Base-by-base conservation (phyloP, 2,329 filamentous ascomycete genomes). In the Colletotrichum tropicale region DNA sequence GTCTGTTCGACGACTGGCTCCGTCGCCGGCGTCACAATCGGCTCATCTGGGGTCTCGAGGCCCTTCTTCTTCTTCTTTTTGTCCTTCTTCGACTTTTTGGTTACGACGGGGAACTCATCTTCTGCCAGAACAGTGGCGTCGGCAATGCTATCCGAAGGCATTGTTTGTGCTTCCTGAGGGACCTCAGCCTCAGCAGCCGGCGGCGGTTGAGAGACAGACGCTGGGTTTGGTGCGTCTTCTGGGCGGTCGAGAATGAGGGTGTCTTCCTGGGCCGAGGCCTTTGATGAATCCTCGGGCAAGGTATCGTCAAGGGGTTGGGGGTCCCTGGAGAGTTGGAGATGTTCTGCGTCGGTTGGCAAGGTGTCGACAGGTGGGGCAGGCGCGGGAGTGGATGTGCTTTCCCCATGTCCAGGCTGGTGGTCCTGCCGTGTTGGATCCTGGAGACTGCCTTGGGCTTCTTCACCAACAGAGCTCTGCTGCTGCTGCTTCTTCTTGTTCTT, bases 401-500 rank as follows among this genome's bases (percentile, higher is more conserved):
- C 55, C n/a, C 15, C 26, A 21, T 18, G 16, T 61, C 34, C 26
- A 56, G 32, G 21, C 16, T 24, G 61, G 24, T 21, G 7, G 38
- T 65, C 32, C 30, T 28, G 56, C 26, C 21, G 48, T 43, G 65
- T 9, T 30, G 55, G 12, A 12, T 56, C 30, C 5, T 62, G 62
- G 16, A 61, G n/a, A 30, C 24, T n/a, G 9, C 61, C 61, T n/a
- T 70, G 66, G 8, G 58, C 38, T 18, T 74, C 74, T 13, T 66
- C 74, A 26, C 61, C 12, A 74, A 58, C 8, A 68, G 55, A 60
- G 48, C 15, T 79, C 43, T 75, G 75, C 48, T 64, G 77, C 71
- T 38, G 36, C 38, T 48, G 18, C 38, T 83, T 82, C 75, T 83
- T 85, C 75, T 82, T 83, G 68, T 78, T 79, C 71, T 82, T 83